Evolutionary conservation across 345 rosid species (phyloP), one percentile per base, ranked within the genome.

Genomic region (Camelina laxa): DNA sequence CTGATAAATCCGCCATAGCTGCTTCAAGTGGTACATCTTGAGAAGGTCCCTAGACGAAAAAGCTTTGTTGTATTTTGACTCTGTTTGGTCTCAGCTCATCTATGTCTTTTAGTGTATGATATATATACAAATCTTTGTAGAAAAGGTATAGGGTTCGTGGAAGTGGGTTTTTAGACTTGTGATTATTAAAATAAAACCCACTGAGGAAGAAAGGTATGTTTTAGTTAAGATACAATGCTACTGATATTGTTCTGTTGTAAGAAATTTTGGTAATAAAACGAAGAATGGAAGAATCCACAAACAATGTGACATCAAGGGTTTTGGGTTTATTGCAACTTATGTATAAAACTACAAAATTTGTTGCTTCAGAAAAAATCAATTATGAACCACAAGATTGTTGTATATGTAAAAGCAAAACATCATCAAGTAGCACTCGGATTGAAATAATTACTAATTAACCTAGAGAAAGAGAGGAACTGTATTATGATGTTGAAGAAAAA

Each of bases 11-110:
- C 6, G 86, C 82, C 47, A 70, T 69, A 41, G 80, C 87, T 64
- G 75, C 86, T 49, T 65, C 84, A 5, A 82, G 81, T 64, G 87
- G 84, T 73, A 50, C 80, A 59, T 83, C 85, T 64, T 84, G 81
- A 86, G 70, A 31, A 61, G 30, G 45, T 30, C 35, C 35, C 16
- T 59, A 39, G 24, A 59, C 24, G 31, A 67, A 4, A 27, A 27
- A 64, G 67, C 62, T 63, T 66, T 62, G 76, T 39, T 59, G 44
- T 35, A 9, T 24, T 57, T 36, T 73, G 64, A 38, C 63, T 44
- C 57, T 63, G 45, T 54, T 20, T 54, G 70, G 50, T 73, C 24
- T 42, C 56, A 42, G 64, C 35, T 53, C 57, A 54, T 73, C 47
- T 11, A 10, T 42, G 58, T 75, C 17, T 58, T 58, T 13, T 69